Evolutionary conservation across 1,139 yeast species (phyloP).

Genomic region (Pichia sp.): DNA sequence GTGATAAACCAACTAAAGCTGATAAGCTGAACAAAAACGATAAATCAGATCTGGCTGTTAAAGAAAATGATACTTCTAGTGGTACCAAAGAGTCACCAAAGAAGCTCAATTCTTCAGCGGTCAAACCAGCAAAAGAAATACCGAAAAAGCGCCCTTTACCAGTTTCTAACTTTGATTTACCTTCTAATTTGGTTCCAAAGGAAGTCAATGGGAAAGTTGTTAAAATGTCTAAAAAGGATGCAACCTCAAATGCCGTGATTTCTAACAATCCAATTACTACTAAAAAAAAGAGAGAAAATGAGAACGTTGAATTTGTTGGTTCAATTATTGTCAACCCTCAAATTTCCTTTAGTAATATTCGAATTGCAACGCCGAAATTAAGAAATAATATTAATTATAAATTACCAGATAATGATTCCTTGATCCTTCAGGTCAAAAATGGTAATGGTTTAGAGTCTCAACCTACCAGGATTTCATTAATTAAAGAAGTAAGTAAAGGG

Average conservation of each 20-base stretch:
- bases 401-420: conserved; percentile 27
- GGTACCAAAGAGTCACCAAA: too few relatives aligned
- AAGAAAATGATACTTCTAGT: too few relatives aligned
- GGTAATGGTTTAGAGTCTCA: conserved; percentile 51
- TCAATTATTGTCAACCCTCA: conserved; percentile 77
- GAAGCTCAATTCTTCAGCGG: too few relatives aligned
- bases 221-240: conserved; percentile 21
- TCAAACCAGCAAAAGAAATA: conserved; percentile 10
- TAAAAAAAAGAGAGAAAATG: conserved; percentile 47
- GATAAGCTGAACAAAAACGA: too few relatives aligned
- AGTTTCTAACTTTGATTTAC: conserved; percentile 52
- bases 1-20: too few relatives aligned
- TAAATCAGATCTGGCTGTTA: too few relatives aligned
- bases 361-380: conserved; percentile 80
- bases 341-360: conserved; percentile 67
- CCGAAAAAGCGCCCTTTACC: conserved; percentile 24
- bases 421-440: conserved; percentile 40
- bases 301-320: conserved; percentile 69
- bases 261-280: too few relatives aligned
- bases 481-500: conserved; percentile 26
- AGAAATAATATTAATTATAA: conserved; percentile 45
- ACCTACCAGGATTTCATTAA: conserved; percentile 42
- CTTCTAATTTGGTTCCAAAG: conserved; percentile 52
- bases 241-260: too few relatives aligned
- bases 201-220: conserved; percentile 34